phyloP scores from a whole-genome alignment of 2,329 filamentous ascomycete species.

The Pseudophaeomoniella oleicola region DNA sequence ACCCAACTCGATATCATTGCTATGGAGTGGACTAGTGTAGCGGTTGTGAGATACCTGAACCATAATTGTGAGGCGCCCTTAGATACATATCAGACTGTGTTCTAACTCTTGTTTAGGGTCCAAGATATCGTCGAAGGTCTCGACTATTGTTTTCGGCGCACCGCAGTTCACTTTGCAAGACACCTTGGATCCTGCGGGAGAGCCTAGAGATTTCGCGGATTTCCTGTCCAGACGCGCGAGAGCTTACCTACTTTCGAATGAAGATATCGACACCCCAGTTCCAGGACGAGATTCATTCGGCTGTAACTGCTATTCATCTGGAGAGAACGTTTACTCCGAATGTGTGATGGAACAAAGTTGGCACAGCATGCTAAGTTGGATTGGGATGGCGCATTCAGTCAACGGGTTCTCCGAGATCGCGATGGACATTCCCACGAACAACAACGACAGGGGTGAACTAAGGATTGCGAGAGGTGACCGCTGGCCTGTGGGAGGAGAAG shows the following conservation, averaged over 20 bases:
- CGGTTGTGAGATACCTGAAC: constrained; percentile 44
- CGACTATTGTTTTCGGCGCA: constrained; percentile 22
- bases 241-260: constrained; percentile 42
- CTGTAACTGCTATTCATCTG: constrained; percentile 56
- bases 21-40: constrained; percentile 50
- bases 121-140: constrained; percentile 22
- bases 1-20: constrained; percentile 57
- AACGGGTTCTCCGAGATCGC: neutral
- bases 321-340: constrained; percentile 45
- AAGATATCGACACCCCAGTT: constrained; percentile 39
- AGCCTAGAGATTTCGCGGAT: constrained; percentile 11
- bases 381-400: constrained; percentile 37
- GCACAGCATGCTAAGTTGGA: constrained; percentile 42
- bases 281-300: constrained; percentile 41
- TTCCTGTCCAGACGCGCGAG: constrained; percentile 40
- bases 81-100: neutral
- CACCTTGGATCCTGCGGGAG: constrained; percentile 12
- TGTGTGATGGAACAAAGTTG: constrained; percentile 45
- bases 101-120: too few relatives aligned
- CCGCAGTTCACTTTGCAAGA: constrained; percentile 19
- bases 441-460: too few relatives aligned
- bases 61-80: constrained; percentile 30
- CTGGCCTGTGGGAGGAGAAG: too few relatives aligned
- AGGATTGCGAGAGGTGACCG: too few relatives aligned
- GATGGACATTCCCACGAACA: too few relatives aligned